Evolutionary conservation across 495 filamentous ascomycete species (phyloP).

Genomic region (Aspergillus panamensis): DNA sequence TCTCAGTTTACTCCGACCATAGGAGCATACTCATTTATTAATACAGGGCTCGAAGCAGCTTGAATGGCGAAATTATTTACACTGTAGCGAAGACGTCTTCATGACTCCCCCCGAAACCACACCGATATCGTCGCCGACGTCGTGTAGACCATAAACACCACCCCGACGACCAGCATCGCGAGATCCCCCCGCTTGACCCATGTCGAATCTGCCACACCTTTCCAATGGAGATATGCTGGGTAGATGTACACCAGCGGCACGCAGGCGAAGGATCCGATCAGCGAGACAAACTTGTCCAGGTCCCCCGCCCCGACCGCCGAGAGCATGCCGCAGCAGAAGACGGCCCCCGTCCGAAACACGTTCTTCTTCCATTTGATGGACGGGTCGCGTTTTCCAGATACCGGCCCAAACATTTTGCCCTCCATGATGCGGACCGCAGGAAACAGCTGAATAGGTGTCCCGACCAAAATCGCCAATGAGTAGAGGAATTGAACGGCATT

Average conservation of each 20-base stretch:
- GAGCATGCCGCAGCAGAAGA: slow-evolving; percentile 72
- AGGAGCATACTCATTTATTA: no score
- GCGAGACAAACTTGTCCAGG: slow-evolving; percentile 86
- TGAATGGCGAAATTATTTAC: no score
- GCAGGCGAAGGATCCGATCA: slow-evolving; percentile 93
- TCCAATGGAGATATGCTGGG: slow-evolving; percentile 64
- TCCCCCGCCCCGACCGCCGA: slow-evolving; percentile 82
- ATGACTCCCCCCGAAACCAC: slow-evolving; percentile 22
- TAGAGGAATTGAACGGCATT: slow-evolving; percentile 90
- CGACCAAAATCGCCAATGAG: slow-evolving; percentile 81
- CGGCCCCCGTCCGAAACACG: slow-evolving; percentile 75
- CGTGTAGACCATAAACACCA: slow-evolving; percentile 59
- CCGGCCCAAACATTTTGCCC: slow-evolving; percentile 59
- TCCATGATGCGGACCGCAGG: slow-evolving; percentile 75
- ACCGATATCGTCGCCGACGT: slow-evolving; percentile 51
- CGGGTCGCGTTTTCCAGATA: slow-evolving; percentile 80
- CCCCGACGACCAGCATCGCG: slow-evolving; percentile 52
- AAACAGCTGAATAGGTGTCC: slow-evolving; percentile 87
- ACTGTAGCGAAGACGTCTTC: neutral
- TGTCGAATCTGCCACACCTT: slow-evolving; percentile 50
- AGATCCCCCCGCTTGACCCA: slow-evolving; percentile 50
- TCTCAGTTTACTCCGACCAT: no score
- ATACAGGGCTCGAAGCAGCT: no score
- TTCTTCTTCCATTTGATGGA: slow-evolving; percentile 98
- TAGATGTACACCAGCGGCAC: slow-evolving; percentile 93